These are phyloP conservation scores for Arthrobotrys conoides DNA, from an alignment of 2,329 filamentous ascomycete species.

Conservation along the genomic window DNA sequence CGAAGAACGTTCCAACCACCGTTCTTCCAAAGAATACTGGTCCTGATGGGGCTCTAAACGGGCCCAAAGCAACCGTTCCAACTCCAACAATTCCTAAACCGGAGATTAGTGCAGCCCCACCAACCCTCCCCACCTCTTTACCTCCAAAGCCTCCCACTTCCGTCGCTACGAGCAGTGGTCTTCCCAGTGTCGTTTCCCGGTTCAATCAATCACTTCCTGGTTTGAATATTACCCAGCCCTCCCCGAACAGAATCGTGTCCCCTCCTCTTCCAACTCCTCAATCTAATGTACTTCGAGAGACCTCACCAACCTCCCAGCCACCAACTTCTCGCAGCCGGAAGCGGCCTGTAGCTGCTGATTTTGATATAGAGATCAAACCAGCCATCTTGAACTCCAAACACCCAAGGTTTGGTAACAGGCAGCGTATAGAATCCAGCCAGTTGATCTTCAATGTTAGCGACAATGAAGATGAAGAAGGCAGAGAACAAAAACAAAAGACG, in stretches of 20 bases:
- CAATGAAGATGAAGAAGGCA: slow-evolving; percentile 72
- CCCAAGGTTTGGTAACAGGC: slow-evolving; percentile 74
- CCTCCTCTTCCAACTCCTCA: slow-evolving; percentile 15
- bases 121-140: slow-evolving; percentile 33
- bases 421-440: slow-evolving; percentile 71
- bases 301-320: slow-evolving; percentile 4
- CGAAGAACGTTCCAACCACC: slow-evolving; percentile 23
- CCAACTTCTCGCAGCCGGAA: slow-evolving; percentile 67
- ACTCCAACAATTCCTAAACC: slow-evolving; percentile 8
- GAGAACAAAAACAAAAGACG: slow-evolving; percentile 64
- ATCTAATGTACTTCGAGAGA: slow-evolving; percentile 10
- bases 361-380: slow-evolving; percentile 72
- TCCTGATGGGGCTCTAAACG: neutral
- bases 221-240: slow-evolving; percentile 29
- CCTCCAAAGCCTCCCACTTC: slow-evolving; percentile 35
- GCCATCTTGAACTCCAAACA: slow-evolving; percentile 61
- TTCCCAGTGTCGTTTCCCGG: slow-evolving; percentile 44
- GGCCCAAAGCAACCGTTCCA: slow-evolving; percentile 15
- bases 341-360: slow-evolving; percentile 78
- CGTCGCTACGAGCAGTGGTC: neutral
- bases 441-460: slow-evolving; percentile 91
- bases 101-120: slow-evolving; percentile 10
- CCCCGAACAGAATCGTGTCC: slow-evolving; percentile 6
- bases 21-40: slow-evolving; percentile 1
- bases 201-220: slow-evolving; percentile 45